A percentile compares a stretch with the other conserved stretches of the same genome.
Conservation (phyloP, 768 basidiomycete genomes). For the Rhodotorula diobovata region DNA sequence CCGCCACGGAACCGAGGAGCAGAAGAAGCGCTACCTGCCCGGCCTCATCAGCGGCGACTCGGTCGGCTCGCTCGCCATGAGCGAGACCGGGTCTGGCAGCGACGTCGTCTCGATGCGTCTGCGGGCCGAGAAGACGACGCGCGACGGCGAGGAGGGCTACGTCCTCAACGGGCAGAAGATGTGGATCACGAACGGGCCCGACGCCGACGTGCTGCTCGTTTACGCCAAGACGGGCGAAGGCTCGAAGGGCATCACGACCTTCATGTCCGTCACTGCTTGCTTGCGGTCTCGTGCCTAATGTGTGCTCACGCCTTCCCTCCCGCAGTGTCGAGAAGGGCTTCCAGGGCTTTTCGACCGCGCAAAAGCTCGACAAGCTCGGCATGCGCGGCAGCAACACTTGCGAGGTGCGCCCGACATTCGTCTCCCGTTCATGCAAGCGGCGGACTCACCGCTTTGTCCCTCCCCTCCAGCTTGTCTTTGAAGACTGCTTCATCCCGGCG, state of each 20-base stretch:
- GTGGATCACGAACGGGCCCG: constrained; percentile 77
- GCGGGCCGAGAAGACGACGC: constrained; percentile 64
- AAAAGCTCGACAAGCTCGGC: constrained; percentile 90
- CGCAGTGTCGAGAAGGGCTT: constrained; percentile 65
- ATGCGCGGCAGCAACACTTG: constrained; percentile 96
- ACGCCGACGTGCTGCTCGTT: constrained; percentile 82
- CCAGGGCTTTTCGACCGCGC: constrained; percentile 78
- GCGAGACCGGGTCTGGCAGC: constrained; percentile 74
- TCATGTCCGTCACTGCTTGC: constrained; percentile 53
- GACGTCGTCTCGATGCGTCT: constrained; percentile 94
- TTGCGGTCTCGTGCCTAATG: rapidly evolving
- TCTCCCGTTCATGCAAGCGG: not conserved
- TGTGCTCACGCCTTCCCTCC: not conserved
- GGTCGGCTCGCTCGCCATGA: constrained; percentile 90
- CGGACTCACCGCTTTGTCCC: rapidly evolving
- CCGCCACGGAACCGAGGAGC: constrained; percentile 72
- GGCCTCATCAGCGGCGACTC: constrained; percentile 67
- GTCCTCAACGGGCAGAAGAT: constrained; percentile 84
- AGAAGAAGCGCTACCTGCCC: constrained; percentile 79
- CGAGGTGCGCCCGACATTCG: constrained; percentile 74
- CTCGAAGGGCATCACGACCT: constrained; percentile 85
- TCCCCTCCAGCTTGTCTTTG: constrained; percentile 55
- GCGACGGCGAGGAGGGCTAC: constrained; percentile 59
- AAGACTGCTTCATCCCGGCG: constrained; percentile 74
- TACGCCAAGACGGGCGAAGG: constrained; percentile 82